Base-by-base conservation (phyloP, 352 stramenopile genomes). In the Blastocystis sp. region DNA sequence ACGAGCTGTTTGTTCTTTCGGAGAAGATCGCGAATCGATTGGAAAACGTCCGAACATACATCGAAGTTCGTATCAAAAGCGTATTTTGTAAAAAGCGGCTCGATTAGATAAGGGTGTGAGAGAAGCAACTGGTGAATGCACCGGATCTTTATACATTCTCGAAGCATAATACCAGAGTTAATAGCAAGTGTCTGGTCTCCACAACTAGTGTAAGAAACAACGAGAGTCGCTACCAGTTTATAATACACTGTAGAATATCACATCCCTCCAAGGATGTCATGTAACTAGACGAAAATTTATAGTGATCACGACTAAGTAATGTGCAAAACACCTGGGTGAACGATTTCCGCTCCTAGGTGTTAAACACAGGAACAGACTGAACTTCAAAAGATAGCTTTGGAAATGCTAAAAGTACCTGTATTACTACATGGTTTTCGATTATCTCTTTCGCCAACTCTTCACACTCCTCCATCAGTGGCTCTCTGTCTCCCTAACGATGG, bases 71-170 rank as follows among this genome's bases (percentile, higher is more conserved):
- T 41, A 45, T 88, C 53, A 34, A 63, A 79, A n/a, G 47, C 41
- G 47, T 88, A 88, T 54, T 77, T 63, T 2, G 62, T 79, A 53
- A 88, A 88, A 45, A 88, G 66, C 2, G 77, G 77, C 55, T 88
- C 62, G 53, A 88, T 79, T 6, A 88, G 66, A 3, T 18, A 34
- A 2, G 37, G 39, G 39, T 56, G 13, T 2, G 77, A 79, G n/a
- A 88, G 56, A 15, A 88, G 37, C 15, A 50, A 39, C 37, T 88
- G 37, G 18, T 88, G 77, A 79, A 88, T 79, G 47, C 45, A 76
- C 3, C 77, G 77, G 53, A 79, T 77, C n/a, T 23, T 26, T 39
- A 88, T 88, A 41, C 77, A 88, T 50, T 88, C 41, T 20, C 77
- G 77, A 29, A 88, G 47, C 77, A 88, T 88, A 1, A 50, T 50